These are phyloP conservation scores for Mycena galopus DNA, from an alignment of 768 basidiomycete species.

Conservation along the genomic window DNA sequence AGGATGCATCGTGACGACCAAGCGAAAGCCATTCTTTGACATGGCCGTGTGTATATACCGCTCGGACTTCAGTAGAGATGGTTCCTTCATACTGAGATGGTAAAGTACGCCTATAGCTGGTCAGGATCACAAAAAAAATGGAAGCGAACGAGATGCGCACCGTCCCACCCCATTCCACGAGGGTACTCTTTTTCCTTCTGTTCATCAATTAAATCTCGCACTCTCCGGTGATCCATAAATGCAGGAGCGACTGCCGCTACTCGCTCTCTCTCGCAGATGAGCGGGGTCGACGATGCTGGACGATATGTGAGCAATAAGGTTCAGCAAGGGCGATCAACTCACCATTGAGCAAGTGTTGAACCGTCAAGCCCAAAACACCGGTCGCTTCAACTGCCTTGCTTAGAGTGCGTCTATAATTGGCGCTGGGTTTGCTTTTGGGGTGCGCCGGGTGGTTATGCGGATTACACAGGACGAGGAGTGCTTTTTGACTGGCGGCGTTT, in stretches of 20 bases:
- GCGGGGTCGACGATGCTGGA: slow-evolving; percentile 4
- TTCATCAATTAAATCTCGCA: slow-evolving; percentile 1
- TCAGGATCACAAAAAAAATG: too few species aligned
- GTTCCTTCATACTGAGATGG: too few species aligned
- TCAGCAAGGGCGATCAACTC: background rate
- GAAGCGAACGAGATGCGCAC: background rate
- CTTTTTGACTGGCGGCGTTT: background rate
- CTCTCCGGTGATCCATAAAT: background rate
- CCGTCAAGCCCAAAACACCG: slow-evolving; percentile 9
- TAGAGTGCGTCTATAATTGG: too few species aligned
- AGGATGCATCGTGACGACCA: too few species aligned
- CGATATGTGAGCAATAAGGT: background rate
- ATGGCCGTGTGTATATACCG: slow-evolving; percentile 28
- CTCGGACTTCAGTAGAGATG: background rate
- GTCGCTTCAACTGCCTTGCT: background rate
- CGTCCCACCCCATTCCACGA: slow-evolving; percentile 11
- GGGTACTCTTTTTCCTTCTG: background rate
- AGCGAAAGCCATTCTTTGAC: too few species aligned
- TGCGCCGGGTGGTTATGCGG: slow-evolving; percentile 7
- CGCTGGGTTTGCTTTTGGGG: background rate
- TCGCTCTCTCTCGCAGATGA: background rate
- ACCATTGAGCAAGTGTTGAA: slow-evolving; percentile 19
- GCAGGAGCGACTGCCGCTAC: background rate
- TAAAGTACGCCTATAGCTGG: too few species aligned
- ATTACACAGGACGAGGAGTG: background rate